Conservation (phyloP, 148 eudicot species). For the Nyssa sinensis region DNA sequence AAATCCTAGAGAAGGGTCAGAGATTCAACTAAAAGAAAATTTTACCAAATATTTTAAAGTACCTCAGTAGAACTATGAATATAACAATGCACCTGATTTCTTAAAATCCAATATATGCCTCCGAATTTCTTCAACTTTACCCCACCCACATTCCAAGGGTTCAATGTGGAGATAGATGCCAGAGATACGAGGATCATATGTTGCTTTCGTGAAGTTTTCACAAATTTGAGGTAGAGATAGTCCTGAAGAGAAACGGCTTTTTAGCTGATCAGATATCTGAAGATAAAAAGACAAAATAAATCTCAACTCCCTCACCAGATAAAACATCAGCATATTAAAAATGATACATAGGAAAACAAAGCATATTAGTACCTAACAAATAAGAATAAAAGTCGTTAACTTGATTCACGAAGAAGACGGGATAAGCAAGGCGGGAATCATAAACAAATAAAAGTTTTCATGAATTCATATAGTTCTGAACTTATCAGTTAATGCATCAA, state of each 20-base stretch:
- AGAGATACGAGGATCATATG: slow-evolving; percentile 89
- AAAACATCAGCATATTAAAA: background rate
- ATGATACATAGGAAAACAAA: background rate
- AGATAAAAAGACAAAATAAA: slow-evolving; percentile 11
- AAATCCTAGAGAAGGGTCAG: background rate
- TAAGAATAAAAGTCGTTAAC: background rate
- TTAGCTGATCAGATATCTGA: slow-evolving; percentile 86
- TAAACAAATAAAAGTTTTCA: slow-evolving; percentile 3
- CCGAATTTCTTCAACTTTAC: slow-evolving; percentile 86
- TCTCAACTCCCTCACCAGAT: background rate
- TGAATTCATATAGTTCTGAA: background rate
- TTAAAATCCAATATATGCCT: slow-evolving; percentile 82
- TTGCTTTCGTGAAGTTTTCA: slow-evolving; percentile 86
- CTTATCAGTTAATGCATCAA: background rate
- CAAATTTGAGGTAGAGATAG: slow-evolving; percentile 92
- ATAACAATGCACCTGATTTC: slow-evolving; percentile 60
- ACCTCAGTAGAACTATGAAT: background rate
- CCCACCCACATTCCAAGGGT: slow-evolving; percentile 85
- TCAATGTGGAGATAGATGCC: slow-evolving; percentile 93
- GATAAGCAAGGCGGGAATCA: background rate
- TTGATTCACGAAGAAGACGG: background rate
- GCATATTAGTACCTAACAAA: background rate
- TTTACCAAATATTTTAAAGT: background rate
- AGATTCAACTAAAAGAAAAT: background rate
- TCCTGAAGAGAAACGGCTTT: slow-evolving; percentile 64